Conservation (phyloP, 2,329 filamentous ascomycete species). For the Blastomyces silverae region DNA sequence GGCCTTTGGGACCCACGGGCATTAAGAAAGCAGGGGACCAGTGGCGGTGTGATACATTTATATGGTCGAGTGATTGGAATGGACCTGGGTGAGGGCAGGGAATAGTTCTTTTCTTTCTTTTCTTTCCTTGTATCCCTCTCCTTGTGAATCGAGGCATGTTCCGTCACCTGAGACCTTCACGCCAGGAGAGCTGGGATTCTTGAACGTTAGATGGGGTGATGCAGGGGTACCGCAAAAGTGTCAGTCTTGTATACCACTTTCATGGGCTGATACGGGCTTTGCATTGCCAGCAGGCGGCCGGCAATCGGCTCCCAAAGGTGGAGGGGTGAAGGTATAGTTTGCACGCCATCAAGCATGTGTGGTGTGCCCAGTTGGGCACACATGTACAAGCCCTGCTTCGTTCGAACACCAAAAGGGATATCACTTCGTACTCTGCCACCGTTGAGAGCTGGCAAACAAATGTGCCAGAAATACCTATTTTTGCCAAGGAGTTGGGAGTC, state of each 20-base stretch:
- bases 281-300: neutral
- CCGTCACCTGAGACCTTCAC: neutral
- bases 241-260: neutral
- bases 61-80: slow-evolving; percentile 60
- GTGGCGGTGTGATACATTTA: slow-evolving; percentile 85
- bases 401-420: neutral
- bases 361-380: neutral
- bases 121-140: neutral
- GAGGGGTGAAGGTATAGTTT: neutral
- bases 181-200: neutral
- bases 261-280: neutral
- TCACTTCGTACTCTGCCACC: neutral
- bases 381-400: neutral
- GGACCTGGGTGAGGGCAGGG: neutral
- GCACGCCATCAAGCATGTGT: neutral
- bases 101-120: neutral
- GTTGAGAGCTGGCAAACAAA: neutral
- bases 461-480: neutral
- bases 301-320: neutral
- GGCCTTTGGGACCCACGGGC: slow-evolving; percentile 79
- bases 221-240: neutral
- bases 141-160: neutral
- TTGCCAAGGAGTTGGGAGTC: neutral
- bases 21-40: slow-evolving; percentile 76
- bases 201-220: neutral